Evolutionary conservation across 2,329 filamentous ascomycete genomes (phyloP), one percentile per base, ranked within the genome.

Genomic region (Gliomastix tumulicola): DNA sequence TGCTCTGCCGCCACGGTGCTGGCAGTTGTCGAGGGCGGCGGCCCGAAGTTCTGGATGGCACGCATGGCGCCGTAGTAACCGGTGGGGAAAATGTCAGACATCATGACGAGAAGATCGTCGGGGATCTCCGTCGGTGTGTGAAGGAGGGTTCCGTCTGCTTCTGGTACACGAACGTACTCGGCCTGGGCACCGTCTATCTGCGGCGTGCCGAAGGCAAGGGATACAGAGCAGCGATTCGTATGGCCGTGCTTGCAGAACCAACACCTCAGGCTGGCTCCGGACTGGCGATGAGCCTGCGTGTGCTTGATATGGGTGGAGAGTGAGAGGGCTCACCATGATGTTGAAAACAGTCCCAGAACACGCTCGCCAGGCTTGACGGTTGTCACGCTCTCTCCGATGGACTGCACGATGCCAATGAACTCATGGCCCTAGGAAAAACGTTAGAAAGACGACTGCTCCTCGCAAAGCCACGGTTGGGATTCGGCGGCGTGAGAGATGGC

Each of bases 51-150:
- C 39, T 76, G 75, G 57, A 94, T 82, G 7, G 80, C 88, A 51
- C 88, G 92, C 39, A 73, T 71, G 5, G 85, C 85, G 7, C 87
- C 88, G 49, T 88, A 94, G 62, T 79, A 94, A 7, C 89, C 85
- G 0, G 82, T 87, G 2, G 88, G 88, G 59, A 92, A 94, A 49
- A 95, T 94, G 54, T 95, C 88, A 13, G 85, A 87, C 88, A 95
- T 94, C 18, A 95, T 71, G 7, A 94, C 79, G 33, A 94, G 69
- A 25, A 79, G 79, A 44, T 84, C 74, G 46, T 90, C 82, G 16
- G 15, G 82, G 40, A 94, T 82, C n/a, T 46, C 50, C 8, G 72
- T 76, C 6, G 41, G 41, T 7, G 35, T 34, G 17, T 36, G 34
- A 15, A 41, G 25, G 21, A 38, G 34, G 13, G 38, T 36, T 2